A percentile compares a stretch with the other conserved stretches of the same genome.
Conservation (phyloP, 2,329 filamentous ascomycete genomes). For the Cryoendolithus antarcticus region DNA sequence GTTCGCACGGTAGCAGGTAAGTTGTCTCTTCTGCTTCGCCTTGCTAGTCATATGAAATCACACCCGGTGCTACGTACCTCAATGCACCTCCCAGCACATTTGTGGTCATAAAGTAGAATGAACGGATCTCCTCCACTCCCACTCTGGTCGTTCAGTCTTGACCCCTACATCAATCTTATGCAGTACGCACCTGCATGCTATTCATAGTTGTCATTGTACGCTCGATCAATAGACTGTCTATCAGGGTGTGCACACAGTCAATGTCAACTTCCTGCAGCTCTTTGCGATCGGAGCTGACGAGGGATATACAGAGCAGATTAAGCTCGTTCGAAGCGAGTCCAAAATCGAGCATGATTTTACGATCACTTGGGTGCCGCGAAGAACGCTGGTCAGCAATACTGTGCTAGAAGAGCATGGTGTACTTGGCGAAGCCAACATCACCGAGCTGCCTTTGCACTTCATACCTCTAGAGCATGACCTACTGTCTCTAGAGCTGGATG, state of each 20-base stretch:
- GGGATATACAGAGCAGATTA: constrained; percentile 62
- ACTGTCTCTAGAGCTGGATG: constrained; percentile 77
- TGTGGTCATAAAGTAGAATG: constrained; percentile 50
- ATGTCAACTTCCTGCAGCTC: no score
- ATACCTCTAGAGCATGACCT: constrained; percentile 86
- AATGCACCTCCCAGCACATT: constrained; percentile 6
- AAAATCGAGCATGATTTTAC: constrained; percentile 91
- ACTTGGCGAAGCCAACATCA: constrained; percentile 79
- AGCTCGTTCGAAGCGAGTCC: constrained; percentile 74
- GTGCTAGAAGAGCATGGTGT: constrained; percentile 88
- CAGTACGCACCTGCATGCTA: neutral
- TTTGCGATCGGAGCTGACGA: no score
- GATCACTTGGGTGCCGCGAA: constrained; percentile 88
- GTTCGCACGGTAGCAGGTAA: constrained; percentile 79
- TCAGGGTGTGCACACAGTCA: no score
- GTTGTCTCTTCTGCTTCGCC: constrained; percentile 13
- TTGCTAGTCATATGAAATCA: neutral
- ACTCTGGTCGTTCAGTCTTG: constrained; percentile 40
- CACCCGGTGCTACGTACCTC: neutral
- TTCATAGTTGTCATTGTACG: no score
- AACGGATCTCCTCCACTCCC: constrained; percentile 35
- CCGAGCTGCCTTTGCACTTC: constrained; percentile 79
- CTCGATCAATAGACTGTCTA: no score
- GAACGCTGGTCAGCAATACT: constrained; percentile 82
- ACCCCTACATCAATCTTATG: constrained; percentile 20